Conservation (phyloP, 495 filamentous ascomycete genomes). For the Gamarada debralockiae region DNA sequence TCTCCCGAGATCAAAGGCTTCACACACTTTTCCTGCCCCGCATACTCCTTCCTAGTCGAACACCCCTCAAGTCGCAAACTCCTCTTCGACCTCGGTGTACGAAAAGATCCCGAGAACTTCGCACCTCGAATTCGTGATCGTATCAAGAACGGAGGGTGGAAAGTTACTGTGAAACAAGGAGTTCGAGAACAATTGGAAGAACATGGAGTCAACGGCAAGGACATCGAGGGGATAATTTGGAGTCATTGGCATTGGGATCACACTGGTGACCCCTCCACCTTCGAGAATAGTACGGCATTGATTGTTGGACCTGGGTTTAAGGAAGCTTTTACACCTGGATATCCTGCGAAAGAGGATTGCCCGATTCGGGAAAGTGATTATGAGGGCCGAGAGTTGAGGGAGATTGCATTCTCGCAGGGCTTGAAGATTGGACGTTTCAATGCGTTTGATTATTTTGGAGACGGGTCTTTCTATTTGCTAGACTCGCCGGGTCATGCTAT, state of each 20-base stretch:
- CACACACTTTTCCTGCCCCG: conserved; percentile 34
- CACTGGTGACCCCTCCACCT: conserved; percentile 45
- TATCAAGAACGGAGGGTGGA: conserved; percentile 6
- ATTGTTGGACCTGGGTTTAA: conserved; percentile 54
- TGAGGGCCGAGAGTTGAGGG: conserved; percentile 16
- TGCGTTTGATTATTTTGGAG: conserved; percentile 54
- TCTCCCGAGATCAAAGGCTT: conserved; percentile 39
- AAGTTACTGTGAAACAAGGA: conserved; percentile 34
- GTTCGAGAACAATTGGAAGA: conserved; percentile 39
- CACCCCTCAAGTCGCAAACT: conserved; percentile 36
- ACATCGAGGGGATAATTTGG: conserved; percentile 57
- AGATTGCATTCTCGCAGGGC: conserved; percentile 33
- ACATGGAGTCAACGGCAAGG: conserved; percentile 34
- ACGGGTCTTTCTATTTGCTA: conserved; percentile 52
- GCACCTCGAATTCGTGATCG: conserved; percentile 31
- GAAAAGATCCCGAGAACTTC: conserved; percentile 42
- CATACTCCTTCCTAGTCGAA: conserved; percentile 49
- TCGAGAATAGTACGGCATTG: conserved; percentile 43
- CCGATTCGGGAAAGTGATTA: conserved; percentile 42
- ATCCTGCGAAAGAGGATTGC: conserved; percentile 39
- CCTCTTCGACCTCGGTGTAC: conserved; percentile 53
- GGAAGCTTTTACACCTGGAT: conserved; percentile 39
- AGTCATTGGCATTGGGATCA: conserved; percentile 62
- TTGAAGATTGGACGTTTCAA: conserved; percentile 40
- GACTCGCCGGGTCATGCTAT: conserved; percentile 46